These are phyloP conservation scores for Suhomyces canberraensis DNA, from an alignment of 805 yeast genomes.

Conservation along the genomic window DNA sequence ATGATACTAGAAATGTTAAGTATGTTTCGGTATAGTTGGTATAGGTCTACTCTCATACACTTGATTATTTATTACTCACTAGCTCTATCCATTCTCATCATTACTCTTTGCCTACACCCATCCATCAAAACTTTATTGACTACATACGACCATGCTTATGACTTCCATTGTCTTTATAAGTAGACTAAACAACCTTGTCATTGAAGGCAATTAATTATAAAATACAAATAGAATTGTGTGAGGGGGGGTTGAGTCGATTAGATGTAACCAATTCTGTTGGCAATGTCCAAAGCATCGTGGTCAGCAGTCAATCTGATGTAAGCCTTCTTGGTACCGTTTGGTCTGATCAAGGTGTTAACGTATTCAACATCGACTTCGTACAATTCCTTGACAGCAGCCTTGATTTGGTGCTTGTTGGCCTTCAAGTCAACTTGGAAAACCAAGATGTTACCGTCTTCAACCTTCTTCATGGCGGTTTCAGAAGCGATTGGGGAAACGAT, in stretches of 20 bases:
- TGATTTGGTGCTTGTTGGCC: constrained; percentile 98
- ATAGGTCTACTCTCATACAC: too few relatives aligned
- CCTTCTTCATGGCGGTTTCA: constrained; percentile 99
- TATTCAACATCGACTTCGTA: constrained; percentile 92
- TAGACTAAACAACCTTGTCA: constrained; percentile 9
- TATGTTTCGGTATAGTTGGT: too few relatives aligned
- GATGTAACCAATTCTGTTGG: constrained; percentile 99
- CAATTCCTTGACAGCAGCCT: constrained; percentile 96
- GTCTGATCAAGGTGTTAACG: constrained; percentile 96
- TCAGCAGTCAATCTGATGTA: constrained; percentile 98
- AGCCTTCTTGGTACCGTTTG: constrained; percentile 99
- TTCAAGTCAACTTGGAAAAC: constrained; percentile 97
- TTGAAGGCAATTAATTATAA: constrained; percentile 8
- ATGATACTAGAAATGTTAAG: too few relatives aligned
- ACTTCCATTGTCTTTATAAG: constrained; percentile 10
- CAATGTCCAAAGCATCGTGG: constrained; percentile 98
- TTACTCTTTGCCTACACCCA: too few relatives aligned
- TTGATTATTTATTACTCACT: too few relatives aligned
- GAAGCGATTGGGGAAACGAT: constrained; percentile 93
- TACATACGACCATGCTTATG: constrained; percentile 1
- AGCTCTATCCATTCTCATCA: too few relatives aligned
- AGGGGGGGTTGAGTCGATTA: constrained; percentile 38
- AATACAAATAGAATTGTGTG: constrained; percentile 10
- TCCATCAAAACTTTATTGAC: not conserved
- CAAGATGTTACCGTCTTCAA: constrained; percentile 98